A percentile compares a stretch with the other conserved stretches of the same genome.
Evolutionary conservation across 2,329 filamentous ascomycete species (phyloP).

Genomic region (Elsinoe ampelina): DNA sequence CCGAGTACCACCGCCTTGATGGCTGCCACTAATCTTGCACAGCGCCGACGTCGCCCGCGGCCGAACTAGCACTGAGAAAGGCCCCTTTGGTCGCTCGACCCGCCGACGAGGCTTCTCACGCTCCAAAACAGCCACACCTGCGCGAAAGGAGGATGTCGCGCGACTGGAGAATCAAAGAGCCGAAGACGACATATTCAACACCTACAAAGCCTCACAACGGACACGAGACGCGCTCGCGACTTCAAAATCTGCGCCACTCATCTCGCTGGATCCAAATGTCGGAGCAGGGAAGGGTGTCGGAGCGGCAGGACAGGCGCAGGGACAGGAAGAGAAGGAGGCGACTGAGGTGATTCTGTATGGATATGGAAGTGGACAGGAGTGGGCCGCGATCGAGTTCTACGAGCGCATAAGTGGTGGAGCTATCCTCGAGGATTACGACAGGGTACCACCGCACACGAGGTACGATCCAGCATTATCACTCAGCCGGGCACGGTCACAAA

Average conservation of each 20-base stretch:
- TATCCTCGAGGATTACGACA: constrained; percentile 88
- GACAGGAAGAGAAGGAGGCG: constrained; percentile 42
- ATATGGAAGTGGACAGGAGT: constrained; percentile 59
- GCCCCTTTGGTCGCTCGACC: constrained; percentile 49
- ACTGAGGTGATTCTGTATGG: constrained; percentile 81
- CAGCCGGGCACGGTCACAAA: constrained; percentile 60
- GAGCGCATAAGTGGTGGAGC: constrained; percentile 70
- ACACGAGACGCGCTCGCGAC: constrained; percentile 16
- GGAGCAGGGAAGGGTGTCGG: constrained; percentile 24
- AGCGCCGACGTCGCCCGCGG: constrained; percentile 17
- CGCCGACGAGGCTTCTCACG: constrained; percentile 37
- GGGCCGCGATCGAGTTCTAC: constrained; percentile 81
- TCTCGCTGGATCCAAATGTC: constrained; percentile 20
- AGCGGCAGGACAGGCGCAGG: constrained; percentile 23
- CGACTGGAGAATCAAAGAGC: constrained; percentile 35
- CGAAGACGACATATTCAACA: constrained; percentile 40
- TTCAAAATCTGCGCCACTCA: constrained; percentile 16
- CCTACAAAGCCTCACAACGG: constrained; percentile 21
- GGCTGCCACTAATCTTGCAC: neutral
- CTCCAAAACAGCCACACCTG: constrained; percentile 47
- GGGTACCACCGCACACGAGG: constrained; percentile 65
- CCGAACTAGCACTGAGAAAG: constrained; percentile 38
- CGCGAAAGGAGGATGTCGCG: constrained; percentile 46
- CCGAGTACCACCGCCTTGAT: neutral
- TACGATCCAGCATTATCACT: constrained; percentile 66